Conservation (phyloP, 2,329 filamentous ascomycete species). For the Fusarium subtropicale region DNA sequence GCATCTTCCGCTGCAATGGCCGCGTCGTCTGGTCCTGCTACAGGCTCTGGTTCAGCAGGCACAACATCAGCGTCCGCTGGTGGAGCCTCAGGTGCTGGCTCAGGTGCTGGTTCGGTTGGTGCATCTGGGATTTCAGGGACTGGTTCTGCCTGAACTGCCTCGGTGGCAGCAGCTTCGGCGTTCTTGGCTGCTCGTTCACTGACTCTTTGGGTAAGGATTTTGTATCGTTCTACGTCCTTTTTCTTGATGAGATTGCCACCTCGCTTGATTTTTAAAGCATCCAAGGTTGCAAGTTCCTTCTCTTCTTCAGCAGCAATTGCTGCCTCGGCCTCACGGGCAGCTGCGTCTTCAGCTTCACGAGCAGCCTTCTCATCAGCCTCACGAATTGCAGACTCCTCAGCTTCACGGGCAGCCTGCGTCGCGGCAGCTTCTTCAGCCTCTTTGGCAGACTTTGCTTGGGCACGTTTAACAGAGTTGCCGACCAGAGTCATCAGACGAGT, state of each 20-base stretch:
- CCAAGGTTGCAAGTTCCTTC: slow-evolving; percentile 40
- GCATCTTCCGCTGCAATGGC: slow-evolving; percentile 39
- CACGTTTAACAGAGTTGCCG: slow-evolving; percentile 39
- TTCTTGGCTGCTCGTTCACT: slow-evolving; percentile 45
- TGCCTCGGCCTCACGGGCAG: slow-evolving; percentile 47
- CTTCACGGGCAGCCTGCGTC: slow-evolving; percentile 33
- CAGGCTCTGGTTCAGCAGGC: slow-evolving; percentile 12
- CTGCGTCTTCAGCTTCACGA: slow-evolving; percentile 30
- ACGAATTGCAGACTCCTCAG: slow-evolving; percentile 45
- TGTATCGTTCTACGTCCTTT: slow-evolving; percentile 38
- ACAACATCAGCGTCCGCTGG: slow-evolving; percentile 19
- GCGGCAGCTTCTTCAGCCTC: slow-evolving; percentile 38
- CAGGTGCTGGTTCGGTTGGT: slow-evolving; percentile 24
- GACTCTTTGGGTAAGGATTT: slow-evolving; percentile 32
- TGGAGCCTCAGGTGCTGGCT: slow-evolving; percentile 18
- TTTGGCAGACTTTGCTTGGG: slow-evolving; percentile 38
- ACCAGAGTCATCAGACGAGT: slow-evolving; percentile 39
- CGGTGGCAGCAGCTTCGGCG: slow-evolving; percentile 42
- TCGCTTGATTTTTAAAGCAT: slow-evolving; percentile 42
- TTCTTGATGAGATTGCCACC: slow-evolving; percentile 43
- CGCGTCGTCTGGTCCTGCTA: slow-evolving; percentile 30
- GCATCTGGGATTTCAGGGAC: slow-evolving; percentile 33
- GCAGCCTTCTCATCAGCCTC: slow-evolving; percentile 35
- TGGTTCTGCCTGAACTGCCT: slow-evolving; percentile 13
- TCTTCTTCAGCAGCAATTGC: slow-evolving; percentile 46